These are phyloP conservation scores for Paraconiothyrium brasiliense DNA, from an alignment of 2,329 filamentous ascomycete species.

Conservation along the genomic window DNA sequence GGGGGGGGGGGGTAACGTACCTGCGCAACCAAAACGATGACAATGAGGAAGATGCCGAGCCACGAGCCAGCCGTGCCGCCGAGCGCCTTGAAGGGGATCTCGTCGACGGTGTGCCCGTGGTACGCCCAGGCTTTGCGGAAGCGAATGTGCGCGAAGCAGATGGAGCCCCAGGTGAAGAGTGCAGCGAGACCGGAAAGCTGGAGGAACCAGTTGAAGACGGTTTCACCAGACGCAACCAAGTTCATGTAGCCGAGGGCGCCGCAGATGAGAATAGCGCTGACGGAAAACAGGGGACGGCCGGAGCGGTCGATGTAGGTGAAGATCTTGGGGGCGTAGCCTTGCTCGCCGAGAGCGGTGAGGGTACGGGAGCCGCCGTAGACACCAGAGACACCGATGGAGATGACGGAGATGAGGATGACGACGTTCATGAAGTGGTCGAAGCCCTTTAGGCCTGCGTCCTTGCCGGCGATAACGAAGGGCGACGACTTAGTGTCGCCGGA, in stretches of 20 bases:
- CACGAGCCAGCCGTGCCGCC: conserved; percentile 54
- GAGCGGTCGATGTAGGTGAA: conserved; percentile 83
- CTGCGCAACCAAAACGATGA: conserved; percentile 52
- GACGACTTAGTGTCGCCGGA: conserved; percentile 56
- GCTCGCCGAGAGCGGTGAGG: conserved; percentile 61
- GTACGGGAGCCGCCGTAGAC: conserved; percentile 68
- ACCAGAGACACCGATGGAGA: conserved; percentile 68
- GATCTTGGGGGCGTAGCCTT: conserved; percentile 76
- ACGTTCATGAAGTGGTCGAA: conserved; percentile 74
- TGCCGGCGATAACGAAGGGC: conserved; percentile 73
- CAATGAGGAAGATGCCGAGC: conserved; percentile 51
- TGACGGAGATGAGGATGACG: conserved; percentile 69
- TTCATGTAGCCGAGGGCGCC: conserved; percentile 80
- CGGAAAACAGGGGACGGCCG: conserved; percentile 80
- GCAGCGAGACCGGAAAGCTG: conserved; percentile 76
- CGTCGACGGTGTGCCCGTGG: conserved; percentile 53
- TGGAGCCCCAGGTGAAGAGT: conserved; percentile 83
- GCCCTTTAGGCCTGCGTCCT: conserved; percentile 67
- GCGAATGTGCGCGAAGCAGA: conserved; percentile 90
- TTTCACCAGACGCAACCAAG: conserved; percentile 56
- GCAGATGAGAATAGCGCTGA: conserved; percentile 71
- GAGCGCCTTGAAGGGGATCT: conserved; percentile 55
- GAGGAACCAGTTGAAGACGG: conserved; percentile 76
- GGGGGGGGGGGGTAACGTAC: conserved; percentile 26
- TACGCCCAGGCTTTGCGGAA: conserved; percentile 70